A percentile compares a stretch with the other conserved stretches of the same genome.
Conservation (phyloP, 2,329 filamentous ascomycete genomes). For the Triangularia setosa region DNA sequence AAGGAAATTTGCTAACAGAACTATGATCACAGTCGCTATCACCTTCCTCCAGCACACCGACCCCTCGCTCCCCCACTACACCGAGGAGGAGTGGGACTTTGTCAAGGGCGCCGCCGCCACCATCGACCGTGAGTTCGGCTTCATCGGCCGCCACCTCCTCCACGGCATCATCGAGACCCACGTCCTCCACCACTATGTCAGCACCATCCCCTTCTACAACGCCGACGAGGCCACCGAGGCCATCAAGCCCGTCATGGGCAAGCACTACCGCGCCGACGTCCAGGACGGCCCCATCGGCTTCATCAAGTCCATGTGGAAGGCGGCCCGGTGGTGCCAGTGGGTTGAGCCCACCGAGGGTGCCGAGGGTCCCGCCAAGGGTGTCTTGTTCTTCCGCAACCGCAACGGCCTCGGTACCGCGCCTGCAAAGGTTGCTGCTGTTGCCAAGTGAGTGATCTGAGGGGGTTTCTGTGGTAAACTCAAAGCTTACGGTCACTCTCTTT, state of each 20-base stretch:
- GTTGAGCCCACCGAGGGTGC: slow-evolving; percentile 87
- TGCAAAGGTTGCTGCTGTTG: slow-evolving; percentile 20
- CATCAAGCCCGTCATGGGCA: slow-evolving; percentile 92
- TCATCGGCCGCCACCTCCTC: slow-evolving; percentile 84
- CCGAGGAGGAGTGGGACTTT: slow-evolving; percentile 82
- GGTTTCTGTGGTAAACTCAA: background rate
- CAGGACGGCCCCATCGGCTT: slow-evolving; percentile 77
- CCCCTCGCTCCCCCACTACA: slow-evolving; percentile 89
- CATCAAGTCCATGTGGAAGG: slow-evolving; percentile 75
- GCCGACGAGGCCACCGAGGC: slow-evolving; percentile 92
- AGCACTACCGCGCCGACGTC: slow-evolving; percentile 85
- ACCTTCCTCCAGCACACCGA: slow-evolving; percentile 98
- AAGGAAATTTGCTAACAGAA: slow-evolving; percentile 19
- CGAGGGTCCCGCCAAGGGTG: slow-evolving; percentile 73
- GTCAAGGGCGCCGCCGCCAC: slow-evolving; percentile 90
- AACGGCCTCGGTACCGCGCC: slow-evolving; percentile 73
- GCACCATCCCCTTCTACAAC: slow-evolving; percentile 93
- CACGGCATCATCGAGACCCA: slow-evolving; percentile 98
- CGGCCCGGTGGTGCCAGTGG: slow-evolving; percentile 88
- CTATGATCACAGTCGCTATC: slow-evolving; percentile 70
- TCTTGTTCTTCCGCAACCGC: slow-evolving; percentile 92
- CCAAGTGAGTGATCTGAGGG: slow-evolving; percentile 1
- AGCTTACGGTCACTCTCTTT: background rate
- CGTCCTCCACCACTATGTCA: slow-evolving; percentile 96
- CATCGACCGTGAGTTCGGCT: slow-evolving; percentile 95